phyloP scores from a whole-genome alignment of 78 protist genomes.

The Diacronema lutheri region DNA sequence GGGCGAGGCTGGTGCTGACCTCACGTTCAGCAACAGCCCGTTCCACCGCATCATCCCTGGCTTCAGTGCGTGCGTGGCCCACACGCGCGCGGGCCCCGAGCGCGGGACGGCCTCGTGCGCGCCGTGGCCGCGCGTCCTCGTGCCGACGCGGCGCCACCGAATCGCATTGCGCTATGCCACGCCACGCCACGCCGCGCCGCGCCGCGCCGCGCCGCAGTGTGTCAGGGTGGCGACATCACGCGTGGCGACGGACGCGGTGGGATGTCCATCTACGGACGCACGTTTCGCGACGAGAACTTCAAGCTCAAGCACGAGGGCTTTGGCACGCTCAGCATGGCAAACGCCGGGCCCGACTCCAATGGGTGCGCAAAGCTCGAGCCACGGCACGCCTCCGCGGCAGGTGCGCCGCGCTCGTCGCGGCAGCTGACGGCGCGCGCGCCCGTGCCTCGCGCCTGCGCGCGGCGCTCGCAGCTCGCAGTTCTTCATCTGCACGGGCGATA shows the following conservation, averaged over 20 bases:
- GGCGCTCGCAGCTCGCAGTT: conserved; percentile 20
- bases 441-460: too few species aligned
- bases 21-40: conserved; percentile 25
- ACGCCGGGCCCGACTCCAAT: neutral
- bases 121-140: neutral
- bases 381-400: too few species aligned
- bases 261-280: conserved; percentile 56
- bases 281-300: conserved; percentile 44
- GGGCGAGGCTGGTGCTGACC: conserved; percentile 50
- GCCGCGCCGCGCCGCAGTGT: conserved; percentile 20
- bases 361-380: neutral
- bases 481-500: conserved; percentile 6
- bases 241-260: conserved; percentile 56
- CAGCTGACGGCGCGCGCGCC: too few species aligned
- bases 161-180: neutral
- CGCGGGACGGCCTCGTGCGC: neutral
- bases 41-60: conserved; percentile 62
- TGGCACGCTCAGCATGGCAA: neutral
- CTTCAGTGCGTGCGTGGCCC: neutral
- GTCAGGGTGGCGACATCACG: conserved; percentile 61
- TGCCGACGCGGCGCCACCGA: neutral
- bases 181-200: too few species aligned
- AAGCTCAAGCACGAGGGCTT: neutral
- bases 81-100: neutral
- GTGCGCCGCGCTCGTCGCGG: too few species aligned